phyloP scores from a whole-genome alignment of 495 filamentous ascomycete species.

The Hypoxylon perforatum region DNA sequence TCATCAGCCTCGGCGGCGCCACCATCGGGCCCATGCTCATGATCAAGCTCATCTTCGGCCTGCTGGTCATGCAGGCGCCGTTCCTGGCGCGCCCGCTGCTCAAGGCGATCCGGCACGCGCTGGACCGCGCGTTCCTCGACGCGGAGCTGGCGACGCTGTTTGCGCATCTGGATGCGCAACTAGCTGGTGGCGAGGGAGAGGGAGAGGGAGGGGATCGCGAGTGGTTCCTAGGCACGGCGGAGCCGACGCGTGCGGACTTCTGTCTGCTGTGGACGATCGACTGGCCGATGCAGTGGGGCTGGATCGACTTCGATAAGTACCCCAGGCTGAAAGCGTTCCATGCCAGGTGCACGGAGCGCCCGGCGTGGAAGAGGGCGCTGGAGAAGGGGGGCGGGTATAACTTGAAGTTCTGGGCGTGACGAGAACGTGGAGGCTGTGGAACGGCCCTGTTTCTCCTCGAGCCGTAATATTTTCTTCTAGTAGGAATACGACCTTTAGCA shows the following conservation, averaged over 20 bases:
- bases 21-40: conserved; percentile 18
- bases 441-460: too few species aligned
- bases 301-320: conserved; percentile 38
- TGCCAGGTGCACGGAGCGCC: conserved; percentile 30
- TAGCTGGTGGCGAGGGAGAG: conserved; percentile 14
- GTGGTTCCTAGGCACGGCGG: conserved; percentile 36
- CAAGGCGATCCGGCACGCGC: neutral
- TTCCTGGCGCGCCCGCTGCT: conserved; percentile 23
- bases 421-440: neutral
- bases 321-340: conserved; percentile 37
- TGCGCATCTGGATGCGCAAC: conserved; percentile 26
- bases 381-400: conserved; percentile 49
- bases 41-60: conserved; percentile 25
- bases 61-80: conserved; percentile 9
- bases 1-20: conserved; percentile 28
- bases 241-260: conserved; percentile 40
- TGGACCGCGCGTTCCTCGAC: conserved; percentile 25
- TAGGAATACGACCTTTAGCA: too few species aligned
- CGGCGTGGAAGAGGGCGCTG: conserved; percentile 44
- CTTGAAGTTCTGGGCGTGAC: conserved; percentile 10
- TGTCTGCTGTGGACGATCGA: conserved; percentile 38
- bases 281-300: conserved; percentile 34
- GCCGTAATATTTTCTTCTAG: too few species aligned
- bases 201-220: conserved; percentile 7
- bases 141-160: conserved; percentile 15